Evolutionary conservation across 768 basidiomycete species (phyloP).

Genomic region (Boletellus emodensis): DNA sequence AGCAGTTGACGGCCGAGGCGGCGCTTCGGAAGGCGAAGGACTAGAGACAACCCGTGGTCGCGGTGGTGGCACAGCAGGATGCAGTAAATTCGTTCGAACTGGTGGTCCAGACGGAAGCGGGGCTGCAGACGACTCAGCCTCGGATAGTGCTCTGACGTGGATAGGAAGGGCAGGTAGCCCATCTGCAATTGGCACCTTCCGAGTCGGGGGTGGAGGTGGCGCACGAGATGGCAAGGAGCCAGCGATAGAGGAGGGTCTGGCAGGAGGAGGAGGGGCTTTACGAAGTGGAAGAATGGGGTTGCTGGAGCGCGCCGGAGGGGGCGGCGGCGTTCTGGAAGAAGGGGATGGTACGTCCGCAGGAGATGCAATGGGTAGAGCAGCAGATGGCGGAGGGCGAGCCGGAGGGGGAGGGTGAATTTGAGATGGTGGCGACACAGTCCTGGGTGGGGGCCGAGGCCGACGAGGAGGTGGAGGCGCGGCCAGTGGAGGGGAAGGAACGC

Average conservation of each 20-base stretch:
- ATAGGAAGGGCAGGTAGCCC: conserved; percentile 32
- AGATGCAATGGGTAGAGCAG: conserved; percentile 24
- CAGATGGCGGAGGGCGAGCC: conserved; percentile 26
- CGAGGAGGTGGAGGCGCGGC: conserved; percentile 22
- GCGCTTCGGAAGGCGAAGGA: conserved; percentile 20
- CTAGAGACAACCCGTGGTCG: conserved; percentile 25
- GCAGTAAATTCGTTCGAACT: conserved; percentile 18
- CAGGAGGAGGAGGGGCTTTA: conserved; percentile 40
- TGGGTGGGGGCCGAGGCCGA: conserved; percentile 32
- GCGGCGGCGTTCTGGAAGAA: conserved; percentile 16
- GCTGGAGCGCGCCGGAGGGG: conserved; percentile 27
- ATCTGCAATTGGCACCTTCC: conserved; percentile 30
- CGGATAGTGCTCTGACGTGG: conserved; percentile 44
- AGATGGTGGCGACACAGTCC: conserved; percentile 28
- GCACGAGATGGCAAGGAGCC: conserved; percentile 27
- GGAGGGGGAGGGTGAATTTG: conserved; percentile 23
- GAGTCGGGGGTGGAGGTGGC: conserved; percentile 39
- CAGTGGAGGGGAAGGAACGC: conserved; percentile 29
- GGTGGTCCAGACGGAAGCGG: conserved; percentile 33
- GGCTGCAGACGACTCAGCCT: conserved; percentile 34
- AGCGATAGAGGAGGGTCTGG: conserved; percentile 36
- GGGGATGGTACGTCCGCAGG: conserved; percentile 11
- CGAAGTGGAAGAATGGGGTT: conserved; percentile 28
- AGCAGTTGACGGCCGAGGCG: conserved; percentile 8
- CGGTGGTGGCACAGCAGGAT: conserved; percentile 13